phyloP scores from a whole-genome alignment of 306 rosid species.

The Bauhinia variegata region DNA sequence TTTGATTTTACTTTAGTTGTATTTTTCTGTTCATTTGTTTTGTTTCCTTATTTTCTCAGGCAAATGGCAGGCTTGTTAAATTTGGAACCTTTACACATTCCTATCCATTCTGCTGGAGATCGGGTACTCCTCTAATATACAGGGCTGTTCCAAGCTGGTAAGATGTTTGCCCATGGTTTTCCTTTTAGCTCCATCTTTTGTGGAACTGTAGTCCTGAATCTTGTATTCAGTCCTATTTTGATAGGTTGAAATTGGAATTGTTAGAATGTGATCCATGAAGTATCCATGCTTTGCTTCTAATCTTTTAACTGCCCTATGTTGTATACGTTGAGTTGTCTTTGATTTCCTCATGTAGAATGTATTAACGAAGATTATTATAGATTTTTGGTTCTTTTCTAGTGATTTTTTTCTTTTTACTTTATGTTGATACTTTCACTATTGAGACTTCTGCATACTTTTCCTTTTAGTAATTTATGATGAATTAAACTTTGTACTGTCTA shows the following conservation, averaged over 20 bases:
- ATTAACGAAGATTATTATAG: neutral
- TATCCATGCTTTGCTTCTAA: conserved; percentile 12
- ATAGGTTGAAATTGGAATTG: conserved; percentile 17
- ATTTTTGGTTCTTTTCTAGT: too few relatives aligned
- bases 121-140: conserved; percentile 90
- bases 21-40: conserved; percentile 12
- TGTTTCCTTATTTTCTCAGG: conserved; percentile 55
- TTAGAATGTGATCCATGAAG: conserved; percentile 10
- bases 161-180: conserved; percentile 30
- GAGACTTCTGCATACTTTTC: too few relatives aligned
- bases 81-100: conserved; percentile 81
- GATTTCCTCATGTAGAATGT: neutral
- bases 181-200: conserved; percentile 25
- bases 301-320: neutral
- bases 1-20: conserved; percentile 1
- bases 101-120: conserved; percentile 92
- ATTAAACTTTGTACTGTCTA: too few relatives aligned
- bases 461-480: too few relatives aligned
- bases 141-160: conserved; percentile 99
- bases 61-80: conserved; percentile 82
- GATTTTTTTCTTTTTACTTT: too few relatives aligned
- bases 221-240: conserved; percentile 13
- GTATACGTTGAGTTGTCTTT: neutral
- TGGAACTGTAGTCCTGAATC: conserved; percentile 25
- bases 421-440: too few relatives aligned